These are phyloP conservation scores for Coemansia sp. DNA, from an alignment of 192 early-diverging fungal species.

Conservation along the genomic window DNA sequence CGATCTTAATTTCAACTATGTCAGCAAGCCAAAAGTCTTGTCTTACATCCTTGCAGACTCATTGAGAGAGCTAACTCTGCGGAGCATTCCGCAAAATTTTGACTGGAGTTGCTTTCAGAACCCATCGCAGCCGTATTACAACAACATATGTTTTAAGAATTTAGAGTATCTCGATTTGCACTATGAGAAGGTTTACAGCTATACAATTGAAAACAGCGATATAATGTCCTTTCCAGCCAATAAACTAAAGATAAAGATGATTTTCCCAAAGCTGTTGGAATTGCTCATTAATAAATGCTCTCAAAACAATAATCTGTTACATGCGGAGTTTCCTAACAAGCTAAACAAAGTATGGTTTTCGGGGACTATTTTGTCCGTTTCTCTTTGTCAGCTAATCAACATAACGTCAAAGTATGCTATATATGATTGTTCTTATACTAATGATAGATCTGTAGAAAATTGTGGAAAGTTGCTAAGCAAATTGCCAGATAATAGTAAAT, in stretches of 20 bases:
- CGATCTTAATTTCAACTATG: neutral
- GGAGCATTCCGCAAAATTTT: neutral
- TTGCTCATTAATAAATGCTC: neutral
- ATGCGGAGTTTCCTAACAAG: neutral
- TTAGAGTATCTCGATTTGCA: neutral
- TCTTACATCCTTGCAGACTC: neutral
- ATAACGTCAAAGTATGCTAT: too few species aligned
- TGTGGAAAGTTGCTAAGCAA: neutral
- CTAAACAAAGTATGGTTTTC: neutral
- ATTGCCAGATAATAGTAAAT: too few species aligned
- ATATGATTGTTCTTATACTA: too few species aligned
- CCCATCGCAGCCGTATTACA: too few species aligned
- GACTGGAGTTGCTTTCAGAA: too few species aligned
- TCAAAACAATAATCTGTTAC: neutral
- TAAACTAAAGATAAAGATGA: neutral
- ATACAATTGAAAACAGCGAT: too few species aligned
- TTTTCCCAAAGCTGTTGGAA: neutral
- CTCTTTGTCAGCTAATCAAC: neutral
- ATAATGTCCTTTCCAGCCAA: neutral
- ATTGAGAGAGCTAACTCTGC: neutral
- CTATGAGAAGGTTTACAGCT: too few species aligned
- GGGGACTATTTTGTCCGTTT: neutral
- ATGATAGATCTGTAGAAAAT: too few species aligned
- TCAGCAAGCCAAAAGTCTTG: neutral
- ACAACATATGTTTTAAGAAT: too few species aligned